Conservation (phyloP, 2,329 filamentous ascomycete genomes). For the Epichloe bromicola region DNA sequence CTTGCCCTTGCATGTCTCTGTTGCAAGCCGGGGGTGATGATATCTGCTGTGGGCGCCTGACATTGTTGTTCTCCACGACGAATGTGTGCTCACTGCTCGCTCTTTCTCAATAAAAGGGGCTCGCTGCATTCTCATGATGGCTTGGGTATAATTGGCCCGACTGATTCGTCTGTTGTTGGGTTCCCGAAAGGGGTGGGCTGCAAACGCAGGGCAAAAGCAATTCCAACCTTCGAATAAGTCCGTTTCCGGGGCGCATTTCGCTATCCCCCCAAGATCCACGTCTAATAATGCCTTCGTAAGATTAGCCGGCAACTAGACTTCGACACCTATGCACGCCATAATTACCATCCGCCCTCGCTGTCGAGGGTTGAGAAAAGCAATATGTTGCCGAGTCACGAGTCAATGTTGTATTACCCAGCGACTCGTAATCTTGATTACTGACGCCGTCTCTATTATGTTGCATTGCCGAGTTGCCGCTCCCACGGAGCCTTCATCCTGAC, state of each 20-base stretch:
- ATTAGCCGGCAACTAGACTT: neutral
- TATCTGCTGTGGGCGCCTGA: neutral
- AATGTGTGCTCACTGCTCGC: neutral
- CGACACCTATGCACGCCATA: constrained; percentile 2
- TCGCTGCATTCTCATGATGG: neutral
- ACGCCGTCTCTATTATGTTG: neutral
- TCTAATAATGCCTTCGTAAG: neutral
- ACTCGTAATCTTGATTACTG: constrained; percentile 1
- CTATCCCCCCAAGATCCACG: neutral
- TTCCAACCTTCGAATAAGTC: neutral
- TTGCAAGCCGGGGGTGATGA: constrained; percentile 6
- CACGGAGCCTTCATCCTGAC: no score
- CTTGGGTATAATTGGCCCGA: neutral
- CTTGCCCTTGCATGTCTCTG: constrained; percentile 10
- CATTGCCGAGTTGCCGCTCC: neutral
- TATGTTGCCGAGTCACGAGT: constrained; percentile 1
- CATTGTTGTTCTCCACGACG: neutral
- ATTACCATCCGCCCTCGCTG: neutral
- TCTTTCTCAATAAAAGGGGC: neutral
- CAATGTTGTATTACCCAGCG: constrained; percentile 1
- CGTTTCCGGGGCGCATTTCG: neutral
- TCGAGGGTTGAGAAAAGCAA: constrained; percentile 1
- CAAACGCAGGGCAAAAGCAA: neutral
- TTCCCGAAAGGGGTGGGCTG: neutral
- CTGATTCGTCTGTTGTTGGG: neutral